Evolutionary conservation across 2,329 filamentous ascomycete species (phyloP), one percentile per base, ranked within the genome.

Genomic region (Colletotrichum neosansevieriae): DNA sequence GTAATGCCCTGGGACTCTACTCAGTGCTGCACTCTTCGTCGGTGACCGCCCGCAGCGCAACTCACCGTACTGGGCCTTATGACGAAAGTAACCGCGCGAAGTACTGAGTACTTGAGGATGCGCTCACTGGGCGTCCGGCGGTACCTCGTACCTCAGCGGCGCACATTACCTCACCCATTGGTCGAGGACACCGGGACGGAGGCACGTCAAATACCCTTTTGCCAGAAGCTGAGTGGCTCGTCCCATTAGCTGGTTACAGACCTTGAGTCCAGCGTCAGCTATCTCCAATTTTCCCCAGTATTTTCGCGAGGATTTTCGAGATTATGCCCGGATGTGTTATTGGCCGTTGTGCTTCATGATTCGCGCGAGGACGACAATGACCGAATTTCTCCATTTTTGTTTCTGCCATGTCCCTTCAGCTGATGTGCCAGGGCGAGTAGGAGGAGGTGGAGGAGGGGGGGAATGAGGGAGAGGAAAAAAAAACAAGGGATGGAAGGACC

Each of bases 381-480:
- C 66, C 54, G 49, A 60, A 66, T 66, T 60, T 12, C 62, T 21
- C 62, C 61, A 56, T 66, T 45, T 65, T 68, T 68, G 54, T 59
- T 57, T 53, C 47, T 68, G 54, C 61, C 61, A 60, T 56, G 34
- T 62, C 29, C 50, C 58, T 49, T 59, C 57, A 17, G 24, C 58
- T 58, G 42, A 45, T 62, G 34, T 2, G 29, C 29, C 29, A 29
- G 29, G 42, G 36, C 24, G 21, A 42, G 38, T 15, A 13, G 50
- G n/a, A 54, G 32, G 36, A 17, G 15, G 24, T 1, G 24, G 24
- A 7, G 29, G 34, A 19, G 17, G 21, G 29, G 13, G 50, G n/a
- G 36, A 11, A 17, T n/a, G 19, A 42, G 12, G 19, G 40, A 9
- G 36, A 29, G 9, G 29, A 45, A 42, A 21, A 53, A 24, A 42